Conservation (phyloP, 495 filamentous ascomycete genomes). For the Chaetomium fimeti region DNA sequence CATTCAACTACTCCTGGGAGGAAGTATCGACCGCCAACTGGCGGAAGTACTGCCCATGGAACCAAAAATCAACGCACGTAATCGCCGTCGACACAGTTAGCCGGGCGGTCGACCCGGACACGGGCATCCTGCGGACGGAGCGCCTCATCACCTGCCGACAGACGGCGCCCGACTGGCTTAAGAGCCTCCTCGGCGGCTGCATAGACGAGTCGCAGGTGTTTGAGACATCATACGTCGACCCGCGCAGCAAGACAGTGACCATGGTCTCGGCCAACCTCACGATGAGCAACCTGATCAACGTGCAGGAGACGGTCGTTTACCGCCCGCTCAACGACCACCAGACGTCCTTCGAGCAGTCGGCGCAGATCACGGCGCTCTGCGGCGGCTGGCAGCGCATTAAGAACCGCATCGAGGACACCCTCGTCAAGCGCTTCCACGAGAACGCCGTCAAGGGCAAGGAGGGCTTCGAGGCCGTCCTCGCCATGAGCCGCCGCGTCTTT, state of each 20-base stretch:
- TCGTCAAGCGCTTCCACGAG: constrained; percentile 82
- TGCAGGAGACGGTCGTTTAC: constrained; percentile 88
- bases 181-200: constrained; percentile 65
- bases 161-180: constrained; percentile 82
- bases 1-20: constrained; percentile 96
- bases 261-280: constrained; percentile 94
- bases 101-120: constrained; percentile 71
- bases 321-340: constrained; percentile 60
- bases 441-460: constrained; percentile 86
- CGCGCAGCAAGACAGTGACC: constrained; percentile 73
- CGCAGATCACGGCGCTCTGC: constrained; percentile 87
- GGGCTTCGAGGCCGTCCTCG: constrained; percentile 90
- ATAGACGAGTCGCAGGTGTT: constrained; percentile 78
- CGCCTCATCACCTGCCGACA: constrained; percentile 95
- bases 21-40: constrained; percentile 99
- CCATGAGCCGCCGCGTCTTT: constrained; percentile 90
- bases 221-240: constrained; percentile 93
- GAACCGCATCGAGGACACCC: constrained; percentile 88
- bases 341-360: constrained; percentile 83
- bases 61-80: constrained; percentile 90
- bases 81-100: constrained; percentile 90
- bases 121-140: constrained; percentile 91
- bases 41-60: constrained; percentile 98
- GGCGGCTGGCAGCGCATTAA: constrained; percentile 95
- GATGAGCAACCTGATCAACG: constrained; percentile 78